Percentiles rank a stretch among this genome's conserved stretches.
Evolutionary conservation across 176 grass and related monocot genomes (phyloP).

Genomic region (Bolboschoenus planiculmis): DNA sequence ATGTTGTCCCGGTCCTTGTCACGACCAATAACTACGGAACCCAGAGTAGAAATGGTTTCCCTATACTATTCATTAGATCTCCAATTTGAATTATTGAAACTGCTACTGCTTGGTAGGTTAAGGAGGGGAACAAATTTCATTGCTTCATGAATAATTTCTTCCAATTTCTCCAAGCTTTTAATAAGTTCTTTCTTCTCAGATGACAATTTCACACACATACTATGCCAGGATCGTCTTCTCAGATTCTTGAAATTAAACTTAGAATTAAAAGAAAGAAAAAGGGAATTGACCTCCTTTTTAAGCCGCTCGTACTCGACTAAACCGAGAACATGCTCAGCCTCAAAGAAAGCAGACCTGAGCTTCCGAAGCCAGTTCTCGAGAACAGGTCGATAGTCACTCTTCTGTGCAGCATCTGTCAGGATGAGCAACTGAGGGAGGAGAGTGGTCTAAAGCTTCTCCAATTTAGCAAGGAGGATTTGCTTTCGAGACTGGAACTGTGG

Average conservation of each 20-base stretch:
- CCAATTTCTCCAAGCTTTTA: conserved; percentile 18
- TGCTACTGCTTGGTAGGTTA: neutral
- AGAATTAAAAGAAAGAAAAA: neutral
- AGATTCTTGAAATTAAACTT: neutral
- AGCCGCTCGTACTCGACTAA: conserved; percentile 1
- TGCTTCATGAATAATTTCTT: neutral
- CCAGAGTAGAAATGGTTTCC: neutral
- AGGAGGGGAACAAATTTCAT: neutral
- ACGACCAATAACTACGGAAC: conserved; percentile 13
- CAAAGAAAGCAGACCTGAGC: conserved; percentile 4
- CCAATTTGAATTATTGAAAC: neutral
- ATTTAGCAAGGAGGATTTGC: neutral
- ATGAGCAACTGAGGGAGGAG: conserved; percentile 1
- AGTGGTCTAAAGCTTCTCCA: neutral
- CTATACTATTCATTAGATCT: neutral
- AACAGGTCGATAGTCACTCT: neutral
- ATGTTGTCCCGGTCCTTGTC: conserved; percentile 10
- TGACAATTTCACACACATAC: neutral
- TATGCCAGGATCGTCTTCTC: neutral
- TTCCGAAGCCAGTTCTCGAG: neutral
- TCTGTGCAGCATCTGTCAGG: neutral
- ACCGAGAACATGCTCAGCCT: neutral
- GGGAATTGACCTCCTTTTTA: neutral
- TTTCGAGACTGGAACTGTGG: neutral
- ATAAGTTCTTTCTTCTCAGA: neutral